Evolutionary conservation across 192 early-diverging fungal species (phyloP), one percentile per base, ranked within the genome.

Genomic region (Linnemannia exigua): DNA sequence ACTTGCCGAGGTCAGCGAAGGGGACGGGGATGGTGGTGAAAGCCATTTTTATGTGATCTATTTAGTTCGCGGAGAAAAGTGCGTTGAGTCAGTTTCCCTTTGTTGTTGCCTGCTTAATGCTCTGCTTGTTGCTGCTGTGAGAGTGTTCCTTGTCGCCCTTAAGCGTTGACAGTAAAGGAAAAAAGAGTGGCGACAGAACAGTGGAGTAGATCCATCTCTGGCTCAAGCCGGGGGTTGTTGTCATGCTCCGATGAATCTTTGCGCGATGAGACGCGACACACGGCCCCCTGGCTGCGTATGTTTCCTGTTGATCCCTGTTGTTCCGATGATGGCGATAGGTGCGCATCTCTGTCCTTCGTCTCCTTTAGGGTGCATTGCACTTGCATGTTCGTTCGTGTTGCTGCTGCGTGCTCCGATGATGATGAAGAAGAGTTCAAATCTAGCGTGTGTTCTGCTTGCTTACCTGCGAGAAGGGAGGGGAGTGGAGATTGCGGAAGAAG

Each of bases 1-100:
- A 90, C 92, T 98, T 99, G 91, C 96, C 96, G 81, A 99, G 92
- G 89, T 99, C 98, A 80, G 92, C 92, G 92, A 96, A 99, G 88
- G 94, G 90, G 85, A 96, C 96, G 77, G 95, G 95, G 88, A 93
- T 70, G 84, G 82, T 77, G 67, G 67, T 75, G 58, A 63, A 63
- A 47, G 76, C 72, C 80, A 81, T 81, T 74, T 63, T 25, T 63
- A 17, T 50, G 12, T 8, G 48, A 63, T 63, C 25, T 33, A 63
- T 28, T 31, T 11, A 31, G 11, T 31, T 15, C 3, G 8, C 2
- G 58, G 58, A 63, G 54, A 63, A 63, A 25, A 63, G 12, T 2
- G 15, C 25, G 8, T 46, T 4, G 1, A 14, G 28, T 63, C 31
- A 63, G 58, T 63, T 63, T 63, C 28, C 28, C 7, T 54, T 6